Percentiles rank a stretch among this genome's conserved stretches.
Evolutionary conservation across 2,329 filamentous ascomycete species (phyloP).

Genomic region (Aureobasidium mangrovei): DNA sequence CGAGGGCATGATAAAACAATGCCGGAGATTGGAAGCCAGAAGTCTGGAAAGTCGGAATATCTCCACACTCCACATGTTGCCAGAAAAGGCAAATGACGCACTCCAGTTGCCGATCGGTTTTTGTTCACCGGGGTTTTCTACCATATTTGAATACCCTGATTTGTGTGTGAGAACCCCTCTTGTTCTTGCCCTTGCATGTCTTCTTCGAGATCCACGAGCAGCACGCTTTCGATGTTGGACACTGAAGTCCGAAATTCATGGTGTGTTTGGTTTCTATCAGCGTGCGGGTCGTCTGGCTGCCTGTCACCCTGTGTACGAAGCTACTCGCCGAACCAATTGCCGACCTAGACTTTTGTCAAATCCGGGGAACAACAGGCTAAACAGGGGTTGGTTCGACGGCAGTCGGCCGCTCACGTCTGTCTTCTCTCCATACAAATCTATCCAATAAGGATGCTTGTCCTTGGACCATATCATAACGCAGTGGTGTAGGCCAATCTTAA

Average conservation of each 20-base stretch:
- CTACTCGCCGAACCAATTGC: not conserved
- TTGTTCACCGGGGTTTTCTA: not conserved
- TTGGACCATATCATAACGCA: too few species aligned
- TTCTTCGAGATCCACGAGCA: too few species aligned
- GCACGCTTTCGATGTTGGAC: too few species aligned
- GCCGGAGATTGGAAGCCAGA: conserved; percentile 3
- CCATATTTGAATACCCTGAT: too few species aligned
- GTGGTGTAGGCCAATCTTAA: too few species aligned
- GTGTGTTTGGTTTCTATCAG: not conserved
- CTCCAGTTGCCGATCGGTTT: not conserved
- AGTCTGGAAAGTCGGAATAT: conserved; percentile 3
- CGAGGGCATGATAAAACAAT: not conserved
- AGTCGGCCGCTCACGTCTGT: too few species aligned
- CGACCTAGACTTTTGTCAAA: not conserved
- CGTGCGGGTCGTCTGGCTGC: conserved; percentile 1
- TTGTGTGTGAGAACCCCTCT: too few species aligned
- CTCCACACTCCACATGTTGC: not conserved
- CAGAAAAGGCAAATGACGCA: conserved; percentile 2
- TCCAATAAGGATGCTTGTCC: too few species aligned
- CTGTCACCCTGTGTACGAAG: not conserved
- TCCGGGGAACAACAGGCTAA: not conserved
- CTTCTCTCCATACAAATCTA: too few species aligned
- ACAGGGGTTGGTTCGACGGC: not conserved
- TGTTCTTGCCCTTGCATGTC: too few species aligned
- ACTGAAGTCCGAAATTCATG: too few species aligned